Percentiles rank a stretch among this genome's conserved stretches.
phyloP scores from a whole-genome alignment of 768 basidiomycete species.

The Lactifluus volemus region DNA sequence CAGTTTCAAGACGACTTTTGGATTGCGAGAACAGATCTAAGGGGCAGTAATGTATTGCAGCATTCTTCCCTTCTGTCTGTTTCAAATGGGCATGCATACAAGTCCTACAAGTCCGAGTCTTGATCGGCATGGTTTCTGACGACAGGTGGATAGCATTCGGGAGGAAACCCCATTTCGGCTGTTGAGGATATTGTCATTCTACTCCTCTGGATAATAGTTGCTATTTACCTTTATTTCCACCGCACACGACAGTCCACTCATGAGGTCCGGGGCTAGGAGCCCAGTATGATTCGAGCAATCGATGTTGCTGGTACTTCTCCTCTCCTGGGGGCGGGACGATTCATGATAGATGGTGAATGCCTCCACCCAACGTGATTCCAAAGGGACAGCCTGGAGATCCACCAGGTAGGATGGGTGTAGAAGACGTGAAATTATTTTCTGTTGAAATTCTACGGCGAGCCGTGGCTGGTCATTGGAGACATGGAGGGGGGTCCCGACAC shows the following conservation, averaged over 20 bases:
- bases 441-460: slow-evolving; percentile 47
- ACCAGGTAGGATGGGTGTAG: slow-evolving; percentile 56
- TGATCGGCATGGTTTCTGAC: slow-evolving; percentile 43
- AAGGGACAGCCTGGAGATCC: slow-evolving; percentile 38
- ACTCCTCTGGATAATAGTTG: background rate
- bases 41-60: slow-evolving; percentile 63
- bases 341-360: slow-evolving; percentile 41
- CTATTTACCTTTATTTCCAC: slow-evolving; percentile 83
- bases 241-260: slow-evolving; percentile 54
- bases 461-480: slow-evolving; percentile 33
- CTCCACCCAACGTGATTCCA: slow-evolving; percentile 51
- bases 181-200: background rate
- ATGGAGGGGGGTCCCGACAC: background rate
- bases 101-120: slow-evolving; percentile 74
- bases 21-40: slow-evolving; percentile 83
- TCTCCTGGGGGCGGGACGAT: slow-evolving; percentile 42
- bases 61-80: slow-evolving; percentile 30
- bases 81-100: slow-evolving; percentile 76
- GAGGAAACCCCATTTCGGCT: slow-evolving; percentile 98
- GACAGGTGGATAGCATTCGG: slow-evolving; percentile 59
- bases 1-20: slow-evolving; percentile 46
- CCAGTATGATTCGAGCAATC: slow-evolving; percentile 48
- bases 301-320: slow-evolving; percentile 49
- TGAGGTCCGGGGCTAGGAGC: slow-evolving; percentile 73
- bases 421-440: slow-evolving; percentile 52